phyloP scores from a whole-genome alignment of 2,329 filamentous ascomycete species.

The Simplicillium sp. region DNA sequence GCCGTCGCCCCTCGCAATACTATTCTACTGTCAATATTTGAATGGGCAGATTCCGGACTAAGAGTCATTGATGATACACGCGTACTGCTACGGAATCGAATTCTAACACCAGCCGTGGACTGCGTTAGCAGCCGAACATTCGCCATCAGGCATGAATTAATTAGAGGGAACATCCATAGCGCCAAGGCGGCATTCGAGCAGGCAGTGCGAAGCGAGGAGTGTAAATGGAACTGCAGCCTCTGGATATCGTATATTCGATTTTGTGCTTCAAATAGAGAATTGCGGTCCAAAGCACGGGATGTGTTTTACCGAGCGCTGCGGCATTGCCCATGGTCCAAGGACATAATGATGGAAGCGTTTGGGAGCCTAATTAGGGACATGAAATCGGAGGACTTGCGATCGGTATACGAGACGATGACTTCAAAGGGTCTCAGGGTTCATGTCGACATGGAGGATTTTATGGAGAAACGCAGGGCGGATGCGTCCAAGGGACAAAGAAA shows the following conservation, averaged over 20 bases:
- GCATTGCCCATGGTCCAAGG: conserved; percentile 40
- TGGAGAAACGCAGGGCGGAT: conserved; percentile 21
- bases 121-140: conserved; percentile 35
- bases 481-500: background rate
- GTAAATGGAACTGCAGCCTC: conserved; percentile 29
- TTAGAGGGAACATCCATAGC: conserved; percentile 37
- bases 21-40: conserved; percentile 61
- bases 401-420: conserved; percentile 36
- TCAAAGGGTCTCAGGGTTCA: conserved; percentile 41
- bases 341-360: conserved; percentile 42
- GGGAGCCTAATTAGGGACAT: conserved; percentile 30
- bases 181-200: conserved; percentile 41
- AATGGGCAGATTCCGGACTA: conserved; percentile 64
- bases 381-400: conserved; percentile 36
- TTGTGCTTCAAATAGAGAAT: conserved; percentile 26
- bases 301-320: conserved; percentile 37
- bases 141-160: conserved; percentile 40
- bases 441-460: conserved; percentile 40
- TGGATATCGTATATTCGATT: conserved; percentile 44
- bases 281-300: conserved; percentile 31
- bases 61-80: conserved; percentile 69
- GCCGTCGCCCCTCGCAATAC: conserved; percentile 64
- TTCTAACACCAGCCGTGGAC: conserved; percentile 30
- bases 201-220: conserved; percentile 31
- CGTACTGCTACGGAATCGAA: conserved; percentile 47